Evolutionary conservation across 176 grass and related monocot species (phyloP).

Genomic region (bread wheat (Triticum aestivum)): IWGSC_CS_RefSeq_v2.1 NC_057808.1:8536417-8536916

Average conservation of each 20-base stretch:
- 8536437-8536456: neutral
- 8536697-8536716: neutral
- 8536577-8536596: neutral
- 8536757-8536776: neutral
- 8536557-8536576: neutral
- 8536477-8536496: neutral
- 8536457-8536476: neutral
- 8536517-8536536: too few relatives aligned
- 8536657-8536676: conserved; percentile 4
- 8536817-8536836: neutral
- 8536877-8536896: neutral
- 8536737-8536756: neutral
- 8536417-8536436: neutral
- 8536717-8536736: neutral
- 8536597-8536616: neutral
- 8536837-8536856: neutral
- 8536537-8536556: neutral
- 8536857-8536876: conserved; percentile 41
- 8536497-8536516: neutral
- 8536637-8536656: conserved; percentile 11
- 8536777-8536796: neutral
- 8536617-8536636: conserved; percentile 17
- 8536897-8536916: conserved; percentile 13
- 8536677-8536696: neutral
- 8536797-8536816: neutral